Evolutionary conservation across 2,329 filamentous ascomycete genomes (phyloP).

Genomic region (Diaporthe sp.): DNA sequence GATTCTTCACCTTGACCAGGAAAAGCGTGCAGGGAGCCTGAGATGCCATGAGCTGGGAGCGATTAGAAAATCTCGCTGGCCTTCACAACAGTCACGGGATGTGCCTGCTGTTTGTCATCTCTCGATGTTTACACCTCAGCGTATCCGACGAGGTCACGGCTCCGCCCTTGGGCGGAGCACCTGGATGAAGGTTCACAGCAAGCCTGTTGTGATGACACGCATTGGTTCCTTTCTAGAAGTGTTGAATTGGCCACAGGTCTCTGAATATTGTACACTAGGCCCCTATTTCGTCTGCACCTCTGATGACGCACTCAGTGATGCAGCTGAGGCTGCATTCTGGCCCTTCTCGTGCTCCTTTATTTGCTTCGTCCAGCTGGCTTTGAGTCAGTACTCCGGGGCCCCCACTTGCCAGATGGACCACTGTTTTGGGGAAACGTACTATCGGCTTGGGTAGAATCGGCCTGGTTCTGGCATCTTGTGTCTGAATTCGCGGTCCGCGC

Average conservation of each 20-base stretch:
- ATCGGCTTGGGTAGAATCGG: constrained; percentile 88
- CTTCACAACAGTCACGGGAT: not conserved
- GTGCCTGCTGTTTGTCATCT: not conserved
- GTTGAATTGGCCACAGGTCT: not conserved
- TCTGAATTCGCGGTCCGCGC: constrained; percentile 80
- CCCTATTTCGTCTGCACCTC: constrained; percentile 31
- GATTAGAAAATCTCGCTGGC: too few relatives aligned
- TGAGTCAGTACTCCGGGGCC: constrained; percentile 3
- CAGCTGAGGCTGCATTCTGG: constrained; percentile 46
- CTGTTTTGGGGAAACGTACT: constrained; percentile 67
- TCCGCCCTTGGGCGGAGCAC: not conserved
- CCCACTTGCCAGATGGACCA: not conserved
- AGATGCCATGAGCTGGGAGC: not conserved
- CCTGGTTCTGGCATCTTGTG: constrained; percentile 83
- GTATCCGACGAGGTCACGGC: not conserved
- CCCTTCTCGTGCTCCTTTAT: constrained; percentile 60
- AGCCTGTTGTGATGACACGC: not conserved
- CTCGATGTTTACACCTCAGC: not conserved
- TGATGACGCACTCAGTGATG: constrained; percentile 24
- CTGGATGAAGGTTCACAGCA: not conserved
- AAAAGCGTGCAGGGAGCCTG: not conserved
- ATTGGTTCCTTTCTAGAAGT: not conserved
- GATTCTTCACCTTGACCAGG: not conserved
- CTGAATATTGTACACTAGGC: not conserved
- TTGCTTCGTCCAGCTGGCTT: constrained; percentile 59